phyloP scores from a whole-genome alignment of 2,329 filamentous ascomycete genomes.

The Colletotrichum plurivorum region DNA sequence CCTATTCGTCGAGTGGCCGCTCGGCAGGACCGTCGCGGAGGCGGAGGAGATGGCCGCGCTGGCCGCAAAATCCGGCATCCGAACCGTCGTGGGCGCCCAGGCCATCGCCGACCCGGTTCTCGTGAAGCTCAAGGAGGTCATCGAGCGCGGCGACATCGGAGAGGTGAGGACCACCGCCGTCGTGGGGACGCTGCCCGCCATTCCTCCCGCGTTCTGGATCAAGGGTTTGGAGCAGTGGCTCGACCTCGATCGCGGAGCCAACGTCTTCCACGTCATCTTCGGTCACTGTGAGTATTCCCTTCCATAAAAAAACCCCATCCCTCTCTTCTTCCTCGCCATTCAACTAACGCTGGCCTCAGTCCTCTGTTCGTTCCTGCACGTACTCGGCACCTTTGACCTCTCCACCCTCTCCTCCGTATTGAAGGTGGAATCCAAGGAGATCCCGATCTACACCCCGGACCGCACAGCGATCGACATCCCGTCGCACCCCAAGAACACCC shows the following conservation, averaged over 20 bases:
- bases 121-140: constrained; percentile 56
- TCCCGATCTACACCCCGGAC: constrained; percentile 42
- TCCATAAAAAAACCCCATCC: neutral
- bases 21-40: constrained; percentile 57
- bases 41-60: constrained; percentile 58
- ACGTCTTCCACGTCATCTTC: constrained; percentile 46
- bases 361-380: constrained; percentile 49
- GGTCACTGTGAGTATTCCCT: constrained; percentile 47
- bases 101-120: constrained; percentile 56
- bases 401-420: constrained; percentile 44
- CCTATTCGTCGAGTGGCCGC: constrained; percentile 71
- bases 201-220: constrained; percentile 40
- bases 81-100: constrained; percentile 64
- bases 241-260: constrained; percentile 43
- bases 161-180: neutral
- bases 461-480: constrained; percentile 45
- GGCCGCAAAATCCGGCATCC: constrained; percentile 55
- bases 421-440: constrained; percentile 43
- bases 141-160: constrained; percentile 58
- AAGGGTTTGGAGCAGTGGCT: constrained; percentile 43
- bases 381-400: constrained; percentile 52
- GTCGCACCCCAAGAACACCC: constrained; percentile 45
- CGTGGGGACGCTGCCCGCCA: neutral
- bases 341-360: constrained; percentile 42
- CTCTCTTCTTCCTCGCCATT: fast-evolving